Evolutionary conservation across 139 green algal genomes (phyloP), one percentile per base, ranked within the genome.

Genomic region (Eudorina sp.): DNA sequence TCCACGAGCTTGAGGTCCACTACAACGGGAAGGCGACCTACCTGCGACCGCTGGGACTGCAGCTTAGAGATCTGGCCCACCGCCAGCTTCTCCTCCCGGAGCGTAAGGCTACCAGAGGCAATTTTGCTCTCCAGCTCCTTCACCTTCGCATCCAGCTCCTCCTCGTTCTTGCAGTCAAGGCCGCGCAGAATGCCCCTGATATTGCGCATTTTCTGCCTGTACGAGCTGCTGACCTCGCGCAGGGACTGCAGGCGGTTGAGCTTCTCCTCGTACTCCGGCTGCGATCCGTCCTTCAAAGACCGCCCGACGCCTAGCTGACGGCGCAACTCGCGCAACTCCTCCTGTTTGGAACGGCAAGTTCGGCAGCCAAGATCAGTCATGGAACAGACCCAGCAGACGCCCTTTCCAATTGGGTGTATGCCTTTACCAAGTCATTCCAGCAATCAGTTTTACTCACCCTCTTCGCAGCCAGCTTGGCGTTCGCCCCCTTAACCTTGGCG

Each of bases 231-330:
- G 29, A 91, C 64, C 19, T 92, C 85, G 0, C 82, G 76, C 74
- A 95, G 90, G 78, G 93, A 55, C 81, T 90, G 90, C 16, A 94
- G 55, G 23, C 91, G 79, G 1, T 62, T 89, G 4, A 92, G 78
- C 91, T 95, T 95, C 74, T 94, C 93, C 66, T 94, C 85, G 48
- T 85, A 95, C 90, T 95, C 93, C 0, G 93, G 93, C 74, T 90
- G 77, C 13, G 89, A 91, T 3, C 62, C 88, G 16, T 91, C 90
- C 79, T 92, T 92, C 9, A 95, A 64, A 3, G 77, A 86, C 13
- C 77, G 60, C 18, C 90, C 93, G 19, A 92, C 69, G 43, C 13
- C 31, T 53, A 94, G 88, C 84, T 94, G 93, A 34, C 82, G 78
- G 16, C 90, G 83, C 34, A 94, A 85, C 68, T 90, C 90, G 29